Base-by-base conservation (phyloP, 2,329 filamentous ascomycete genomes). In the Colletotrichum lini region DNA sequence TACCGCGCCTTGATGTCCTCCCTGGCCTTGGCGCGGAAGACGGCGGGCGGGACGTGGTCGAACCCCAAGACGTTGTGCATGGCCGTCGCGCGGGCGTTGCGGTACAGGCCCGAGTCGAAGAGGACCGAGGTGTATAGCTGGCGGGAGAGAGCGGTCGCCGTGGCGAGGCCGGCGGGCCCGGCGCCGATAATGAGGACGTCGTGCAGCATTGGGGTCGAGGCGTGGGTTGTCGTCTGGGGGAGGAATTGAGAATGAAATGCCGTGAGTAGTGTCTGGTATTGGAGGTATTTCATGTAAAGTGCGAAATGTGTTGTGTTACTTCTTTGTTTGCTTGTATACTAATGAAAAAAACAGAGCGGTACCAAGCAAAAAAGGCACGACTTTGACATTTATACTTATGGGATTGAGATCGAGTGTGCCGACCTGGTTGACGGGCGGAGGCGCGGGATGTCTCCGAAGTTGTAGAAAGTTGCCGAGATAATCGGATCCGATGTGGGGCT, bases 151-250 rank as follows among this genome's bases (percentile, higher is more conserved):
- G 80, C 79, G 35, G 82, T 81, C 40, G 87, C 82, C 12, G 83
- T 81, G 52, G 84, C 82, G 2, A 89, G 81, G 16, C 87, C 87
- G 1, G 85, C 83, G 4, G 87, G 86, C 2, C 87, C 87, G 57
- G 84, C 86, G 52, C 87, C 87, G 47, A 89, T 81, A 70, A 89
- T 81, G 64, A 89, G 83, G 26, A 83, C 85, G 76, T 89, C 87
- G 76, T 84, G 86, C 70, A 82, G 73, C 60, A 49, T 57, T 44
- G 38, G 10, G 30, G 13, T 15, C 26, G 47, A 18, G 53, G 21
- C 47, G n/a, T 59, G 54, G 40, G 4, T 13, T 7, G 16, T 45
- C 57, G 9, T 40, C 21, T 30, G 30, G 44, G 1, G 40, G 30
- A 45, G 2, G n/a, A 40, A 42, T 26, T 50, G 18, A 35, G 58